Conservation (phyloP, 2,329 filamentous ascomycete species). For the Xylaria sp. region DNA sequence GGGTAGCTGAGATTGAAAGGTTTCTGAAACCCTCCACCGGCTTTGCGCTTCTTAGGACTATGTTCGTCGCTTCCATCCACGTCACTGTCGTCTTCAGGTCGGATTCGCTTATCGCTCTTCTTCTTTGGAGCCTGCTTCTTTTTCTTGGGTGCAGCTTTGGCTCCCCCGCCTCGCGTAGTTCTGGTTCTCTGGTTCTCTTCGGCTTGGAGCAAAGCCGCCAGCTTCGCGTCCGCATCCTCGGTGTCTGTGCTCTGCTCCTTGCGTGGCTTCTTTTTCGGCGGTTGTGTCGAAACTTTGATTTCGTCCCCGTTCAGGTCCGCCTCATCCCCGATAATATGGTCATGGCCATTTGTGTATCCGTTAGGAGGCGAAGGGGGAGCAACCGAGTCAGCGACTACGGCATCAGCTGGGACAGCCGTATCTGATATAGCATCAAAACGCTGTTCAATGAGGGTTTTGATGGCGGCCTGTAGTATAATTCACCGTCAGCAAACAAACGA, state of each 20-base stretch:
- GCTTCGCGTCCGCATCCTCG: conserved; percentile 84
- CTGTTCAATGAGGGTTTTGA: conserved; percentile 77
- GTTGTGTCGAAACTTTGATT: conserved; percentile 61
- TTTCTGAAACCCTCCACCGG: conserved; percentile 93
- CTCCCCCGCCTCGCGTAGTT: conserved; percentile 80
- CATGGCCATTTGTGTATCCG: conserved; percentile 44
- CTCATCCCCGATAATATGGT: conserved; percentile 48
- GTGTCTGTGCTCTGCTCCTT: conserved; percentile 68
- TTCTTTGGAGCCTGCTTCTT: conserved; percentile 72
- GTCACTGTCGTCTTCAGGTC: conserved; percentile 83
- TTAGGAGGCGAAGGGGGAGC: conserved; percentile 43
- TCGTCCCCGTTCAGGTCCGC: conserved; percentile 54
- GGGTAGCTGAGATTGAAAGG: conserved; percentile 79
- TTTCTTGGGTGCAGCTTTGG: conserved; percentile 65
- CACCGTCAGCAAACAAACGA: conserved; percentile 15
- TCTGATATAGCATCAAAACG: conserved; percentile 77
- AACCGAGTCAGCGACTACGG: conserved; percentile 38
- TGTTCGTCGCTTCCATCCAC: conserved; percentile 70
- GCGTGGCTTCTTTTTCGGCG: conserved; percentile 72
- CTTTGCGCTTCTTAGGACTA: conserved; percentile 76
- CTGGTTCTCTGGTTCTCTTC: conserved; percentile 84
- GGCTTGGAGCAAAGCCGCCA: conserved; percentile 89
- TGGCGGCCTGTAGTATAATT: conserved; percentile 64
- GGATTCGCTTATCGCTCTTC: conserved; percentile 81
- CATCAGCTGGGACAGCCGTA: conserved; percentile 50